Percentiles rank a stretch among this genome's conserved stretches.
Conservation (phyloP, 495 filamentous ascomycete species). For the Xylaria telfairii region DNA sequence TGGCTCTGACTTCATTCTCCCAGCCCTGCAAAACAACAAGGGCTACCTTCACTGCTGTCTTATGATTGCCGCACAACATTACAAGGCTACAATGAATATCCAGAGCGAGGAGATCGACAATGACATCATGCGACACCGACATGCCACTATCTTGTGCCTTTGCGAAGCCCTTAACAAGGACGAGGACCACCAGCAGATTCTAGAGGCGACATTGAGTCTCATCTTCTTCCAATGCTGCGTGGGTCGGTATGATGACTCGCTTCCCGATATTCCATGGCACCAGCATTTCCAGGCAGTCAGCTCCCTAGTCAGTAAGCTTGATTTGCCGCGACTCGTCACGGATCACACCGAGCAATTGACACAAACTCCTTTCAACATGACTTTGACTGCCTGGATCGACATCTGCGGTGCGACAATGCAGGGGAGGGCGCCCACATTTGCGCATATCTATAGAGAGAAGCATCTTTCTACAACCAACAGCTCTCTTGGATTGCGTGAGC, state of each 20-base stretch:
- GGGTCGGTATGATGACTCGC: conserved; percentile 79
- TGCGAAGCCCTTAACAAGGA: conserved; percentile 84
- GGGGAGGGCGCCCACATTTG: conserved; percentile 82
- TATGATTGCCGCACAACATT: conserved; percentile 93
- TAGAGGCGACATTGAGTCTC: conserved; percentile 94
- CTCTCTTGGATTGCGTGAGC: conserved; percentile 76
- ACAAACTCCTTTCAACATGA: conserved; percentile 93
- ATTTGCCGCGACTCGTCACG: conserved; percentile 70
- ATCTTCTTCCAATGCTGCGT: conserved; percentile 98
- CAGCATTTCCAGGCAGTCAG: conserved; percentile 93
- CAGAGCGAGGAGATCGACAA: conserved; percentile 78
- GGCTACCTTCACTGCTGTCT: conserved; percentile 95
- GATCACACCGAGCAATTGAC: conserved; percentile 61
- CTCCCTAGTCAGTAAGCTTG: conserved; percentile 81
- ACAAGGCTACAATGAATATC: conserved; percentile 74
- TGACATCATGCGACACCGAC: conserved; percentile 93
- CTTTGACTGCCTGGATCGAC: conserved; percentile 93
- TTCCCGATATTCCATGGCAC: conserved; percentile 95
- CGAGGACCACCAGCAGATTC: conserved; percentile 81
- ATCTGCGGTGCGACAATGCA: conserved; percentile 95
- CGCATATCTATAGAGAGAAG: conserved; percentile 90
- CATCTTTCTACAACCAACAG: conserved; percentile 74
- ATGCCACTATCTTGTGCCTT: conserved; percentile 82
- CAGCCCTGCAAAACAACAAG: conserved; percentile 86
- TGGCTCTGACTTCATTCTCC: conserved; percentile 80